Conservation (phyloP, 768 basidiomycete species). For the Boletus huronensis region DNA sequence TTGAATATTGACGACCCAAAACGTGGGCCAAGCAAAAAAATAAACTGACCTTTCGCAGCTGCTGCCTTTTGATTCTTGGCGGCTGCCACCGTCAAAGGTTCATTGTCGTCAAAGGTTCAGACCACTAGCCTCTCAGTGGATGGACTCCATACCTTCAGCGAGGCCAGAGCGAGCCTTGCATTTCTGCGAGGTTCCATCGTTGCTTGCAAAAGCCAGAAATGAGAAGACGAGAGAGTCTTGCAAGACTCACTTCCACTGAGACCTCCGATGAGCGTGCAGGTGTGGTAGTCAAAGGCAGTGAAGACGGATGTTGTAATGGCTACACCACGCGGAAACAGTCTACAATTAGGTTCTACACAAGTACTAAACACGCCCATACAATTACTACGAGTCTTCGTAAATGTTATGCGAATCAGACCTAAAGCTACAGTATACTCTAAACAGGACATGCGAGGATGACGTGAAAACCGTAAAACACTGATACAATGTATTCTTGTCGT, state of each 20-base stretch:
- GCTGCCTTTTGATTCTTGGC: slow-evolving; percentile 46
- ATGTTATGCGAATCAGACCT: not conserved
- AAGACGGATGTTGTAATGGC: not conserved
- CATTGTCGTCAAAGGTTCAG: not conserved
- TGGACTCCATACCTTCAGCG: slow-evolving; percentile 26
- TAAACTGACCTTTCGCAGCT: slow-evolving; percentile 47
- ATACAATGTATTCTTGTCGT: not conserved
- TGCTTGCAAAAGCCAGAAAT: not conserved
- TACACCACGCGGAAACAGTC: not conserved
- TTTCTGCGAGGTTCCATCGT: slow-evolving; percentile 25
- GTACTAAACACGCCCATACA: slow-evolving; percentile 2
- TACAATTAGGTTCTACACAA: slow-evolving; percentile 1
- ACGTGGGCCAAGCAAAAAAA: not conserved
- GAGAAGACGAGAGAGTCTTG: not conserved
- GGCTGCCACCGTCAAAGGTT: slow-evolving; percentile 24
- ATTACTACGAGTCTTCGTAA: not conserved
- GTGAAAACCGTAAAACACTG: slow-evolving; percentile 5
- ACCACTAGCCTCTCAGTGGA: not conserved
- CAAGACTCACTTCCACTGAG: not conserved
- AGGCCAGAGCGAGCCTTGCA: slow-evolving; percentile 13
- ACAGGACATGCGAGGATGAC: slow-evolving; percentile 7
- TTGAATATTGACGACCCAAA: not conserved
- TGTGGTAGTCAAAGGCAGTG: not conserved
- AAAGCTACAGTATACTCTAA: slow-evolving; percentile 14
- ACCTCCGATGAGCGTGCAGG: not conserved